Base-by-base conservation (phyloP, 192 early-diverging fungal species). In the Chytriomyces sp. region DNA sequence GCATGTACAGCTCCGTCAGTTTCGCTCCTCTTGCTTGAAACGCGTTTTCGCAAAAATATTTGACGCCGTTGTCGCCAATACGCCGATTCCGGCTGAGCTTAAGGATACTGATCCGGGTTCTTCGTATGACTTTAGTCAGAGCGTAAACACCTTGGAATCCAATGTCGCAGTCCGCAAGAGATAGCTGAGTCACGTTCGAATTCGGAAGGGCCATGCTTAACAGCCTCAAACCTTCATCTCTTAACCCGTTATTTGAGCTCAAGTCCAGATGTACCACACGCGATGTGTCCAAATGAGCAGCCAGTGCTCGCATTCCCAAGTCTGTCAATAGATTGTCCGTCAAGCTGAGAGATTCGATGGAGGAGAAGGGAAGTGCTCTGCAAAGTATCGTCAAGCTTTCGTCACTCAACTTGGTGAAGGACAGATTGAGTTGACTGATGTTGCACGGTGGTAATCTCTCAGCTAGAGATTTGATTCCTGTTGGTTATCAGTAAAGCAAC, bases 271-370 rank as follows among this genome's bases (percentile, higher is more conserved):
- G 45, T 16, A 16, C 23, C 43, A 73, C 26, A 16, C 68, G 68
- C 9, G 71, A 46, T 44, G 20, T 45, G 18, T n/a, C 13, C 7
- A 73, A 43, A 11, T 35, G 7, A 3, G 18, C 13, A 28, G 24
- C 11, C 10, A 73, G 45, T 9, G 59, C 16, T 43, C 49, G 43
- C 45, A 73, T 63, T 18, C 59, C 71, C 7, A 45, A 10, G 20
- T 73, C 59, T 9, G 71, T 73, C 43, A 73, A 45, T 62, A 49
- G 43, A 60, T 73, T 73, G 71, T 73, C 71, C 7, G 60, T 18
- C 8, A 73, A 60, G 44, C 26, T 9, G 35, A 73, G 61, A 10
- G 53, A 44, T 6, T 8, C 18, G 45, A 73, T 53, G 11, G 61
- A 73, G 13, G 71, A 62, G 16, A 73, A n/a, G 10, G 53, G n/a